Evolutionary conservation across 2,329 filamentous ascomycete species (phyloP).

Genomic region (Fusarium chlamydosporum): DNA sequence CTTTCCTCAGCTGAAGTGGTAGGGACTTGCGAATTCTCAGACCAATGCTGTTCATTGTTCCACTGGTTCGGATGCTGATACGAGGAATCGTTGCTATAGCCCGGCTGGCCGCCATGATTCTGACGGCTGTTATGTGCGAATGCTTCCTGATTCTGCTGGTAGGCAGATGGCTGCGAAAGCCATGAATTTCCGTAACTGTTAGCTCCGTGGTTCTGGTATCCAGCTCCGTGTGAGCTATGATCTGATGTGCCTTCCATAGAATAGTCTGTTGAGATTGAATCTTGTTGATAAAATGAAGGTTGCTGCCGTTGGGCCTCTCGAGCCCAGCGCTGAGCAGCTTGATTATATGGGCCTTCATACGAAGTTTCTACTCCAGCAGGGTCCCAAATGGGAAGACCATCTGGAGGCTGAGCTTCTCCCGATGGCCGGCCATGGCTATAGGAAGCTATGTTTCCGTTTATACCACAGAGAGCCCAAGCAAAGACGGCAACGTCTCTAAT

Average conservation of each 20-base stretch:
- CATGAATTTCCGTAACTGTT: conserved; percentile 25
- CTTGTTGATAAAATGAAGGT: conserved; percentile 4
- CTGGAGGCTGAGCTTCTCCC: conserved; percentile 72
- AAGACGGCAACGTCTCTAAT: conserved; percentile 91
- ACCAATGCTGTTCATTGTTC: conserved; percentile 17
- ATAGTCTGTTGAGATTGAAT: conserved; percentile 14
- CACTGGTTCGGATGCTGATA: conserved; percentile 19
- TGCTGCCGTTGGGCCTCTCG: conserved; percentile 23
- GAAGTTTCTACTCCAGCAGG: conserved; percentile 33
- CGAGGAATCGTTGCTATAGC: not conserved
- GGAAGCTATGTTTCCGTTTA: conserved; percentile 79
- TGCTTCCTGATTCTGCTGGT: conserved; percentile 38
- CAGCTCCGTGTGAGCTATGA: conserved; percentile 5
- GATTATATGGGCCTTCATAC: conserved; percentile 47
- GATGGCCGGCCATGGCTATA: conserved; percentile 73
- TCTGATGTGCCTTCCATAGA: conserved; percentile 9
- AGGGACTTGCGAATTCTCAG: conserved; percentile 21
- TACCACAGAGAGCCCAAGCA: conserved; percentile 86
- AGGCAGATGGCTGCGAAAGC: conserved; percentile 23
- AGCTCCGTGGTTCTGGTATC: conserved; percentile 16
- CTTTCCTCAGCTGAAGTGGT: conserved; percentile 30
- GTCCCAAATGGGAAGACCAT: conserved; percentile 51
- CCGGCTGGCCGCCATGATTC: conserved; percentile 1
- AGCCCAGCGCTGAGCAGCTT: conserved; percentile 46
- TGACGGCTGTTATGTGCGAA: conserved; percentile 30